Evolutionary conservation across 139 green algal species (phyloP), one percentile per base, ranked within the genome.

Genomic region (Penium margaritaceum): DNA sequence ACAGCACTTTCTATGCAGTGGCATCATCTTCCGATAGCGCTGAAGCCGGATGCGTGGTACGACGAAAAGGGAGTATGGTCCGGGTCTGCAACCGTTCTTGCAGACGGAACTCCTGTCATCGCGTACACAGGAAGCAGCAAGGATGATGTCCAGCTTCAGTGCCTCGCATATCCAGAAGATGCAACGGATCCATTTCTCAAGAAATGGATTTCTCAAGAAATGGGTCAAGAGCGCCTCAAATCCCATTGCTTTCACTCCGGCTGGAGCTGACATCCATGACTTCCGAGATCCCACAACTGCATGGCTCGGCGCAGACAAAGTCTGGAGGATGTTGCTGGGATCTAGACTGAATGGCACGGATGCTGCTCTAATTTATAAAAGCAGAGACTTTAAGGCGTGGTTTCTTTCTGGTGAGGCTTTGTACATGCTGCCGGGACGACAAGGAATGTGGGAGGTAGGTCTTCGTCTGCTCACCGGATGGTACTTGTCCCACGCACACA

Each of bases 401-500:
- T 54, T 41, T 6, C 21, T 33, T 12, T 7, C 34, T 29, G 19
- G 9, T 24, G 19, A 55, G 27, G 6, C 33, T 12, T 12, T 77
- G 29, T 19, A 4, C 9, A 37, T 61, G 33, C 34, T 34, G 53
- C 58, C 70, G 27, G 54, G 21, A 43, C 38, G 66, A 33, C 37
- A 21, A 32, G 71, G 71, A 24, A 78, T 78, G 71, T 78, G 71
- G 71, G 71, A 78, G 70, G 66, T 74, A 43, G 66, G 66, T 29
- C 21, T 38, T 33, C 63, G 3, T n/a, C 5, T n/a, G 14, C 19
- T 24, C 17, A 15, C 12, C 24, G 27, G n/a, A n/a, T n/a, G n/a
- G n/a, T n/a, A n/a, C n/a, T n/a, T n/a, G n/a, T n/a, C n/a, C n/a
- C 17, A 27, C 12, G 33, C n/a, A 71, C 63, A 27, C 24, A 30